Conservation (phyloP, 1,284 basidiomycete species). For the Xerocomus nothofagi region DNA sequence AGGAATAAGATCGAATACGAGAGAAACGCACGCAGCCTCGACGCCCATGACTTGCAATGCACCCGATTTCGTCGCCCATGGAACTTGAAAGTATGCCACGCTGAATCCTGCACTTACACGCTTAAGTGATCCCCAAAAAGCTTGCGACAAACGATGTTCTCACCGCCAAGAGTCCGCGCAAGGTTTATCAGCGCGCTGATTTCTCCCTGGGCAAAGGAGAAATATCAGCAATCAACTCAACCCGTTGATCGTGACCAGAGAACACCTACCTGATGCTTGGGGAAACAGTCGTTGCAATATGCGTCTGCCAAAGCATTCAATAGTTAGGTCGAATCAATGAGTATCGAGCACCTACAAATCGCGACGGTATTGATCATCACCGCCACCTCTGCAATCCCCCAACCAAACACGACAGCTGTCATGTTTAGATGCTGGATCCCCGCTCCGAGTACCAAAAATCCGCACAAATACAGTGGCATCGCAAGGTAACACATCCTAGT, state of each 20-base stretch:
- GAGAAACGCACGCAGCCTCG: constrained; percentile 44
- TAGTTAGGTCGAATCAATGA: neutral
- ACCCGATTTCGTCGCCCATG: constrained; percentile 51
- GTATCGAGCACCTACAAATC: constrained; percentile 44
- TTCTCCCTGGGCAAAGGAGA: constrained; percentile 41
- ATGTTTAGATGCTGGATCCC: constrained; percentile 57
- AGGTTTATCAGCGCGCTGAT: constrained; percentile 55
- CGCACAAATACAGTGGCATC: constrained; percentile 60
- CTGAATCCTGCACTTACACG: constrained; percentile 38
- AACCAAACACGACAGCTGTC: constrained; percentile 61
- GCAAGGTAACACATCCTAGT: constrained; percentile 65
- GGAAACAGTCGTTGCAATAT: constrained; percentile 50
- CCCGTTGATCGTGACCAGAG: neutral
- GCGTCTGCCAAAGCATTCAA: constrained; percentile 42
- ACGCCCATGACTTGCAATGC: constrained; percentile 49
- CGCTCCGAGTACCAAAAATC: constrained; percentile 61
- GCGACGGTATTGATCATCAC: constrained; percentile 69
- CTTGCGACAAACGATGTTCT: neutral
- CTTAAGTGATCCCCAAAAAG: neutral
- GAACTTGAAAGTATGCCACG: constrained; percentile 58
- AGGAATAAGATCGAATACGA: neutral
- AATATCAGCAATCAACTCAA: neutral
- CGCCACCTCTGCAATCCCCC: constrained; percentile 62
- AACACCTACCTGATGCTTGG: constrained; percentile 30
- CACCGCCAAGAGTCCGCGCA: constrained; percentile 47